phyloP scores from a whole-genome alignment of 805 yeast genomes.

The Saccharomycopsis schoenii region DNA sequence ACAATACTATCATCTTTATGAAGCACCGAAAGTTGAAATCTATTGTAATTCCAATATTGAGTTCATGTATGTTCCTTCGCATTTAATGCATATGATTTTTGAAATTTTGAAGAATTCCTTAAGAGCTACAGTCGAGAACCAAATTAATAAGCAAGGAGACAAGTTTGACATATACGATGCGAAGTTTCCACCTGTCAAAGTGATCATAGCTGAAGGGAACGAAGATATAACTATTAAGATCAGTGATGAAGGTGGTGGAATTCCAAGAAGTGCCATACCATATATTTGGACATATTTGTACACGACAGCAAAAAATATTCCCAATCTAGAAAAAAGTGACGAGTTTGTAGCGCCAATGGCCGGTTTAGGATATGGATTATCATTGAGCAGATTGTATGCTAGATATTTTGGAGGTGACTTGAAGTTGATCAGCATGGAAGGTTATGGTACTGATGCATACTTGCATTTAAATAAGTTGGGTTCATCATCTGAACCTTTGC shows the following conservation, averaged over 20 bases:
- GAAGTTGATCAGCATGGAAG: slow-evolving; percentile 83
- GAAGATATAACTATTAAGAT: slow-evolving; percentile 88
- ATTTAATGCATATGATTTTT: slow-evolving; percentile 81
- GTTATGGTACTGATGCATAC: slow-evolving; percentile 89
- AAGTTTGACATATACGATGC: slow-evolving; percentile 43
- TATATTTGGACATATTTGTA: slow-evolving; percentile 86
- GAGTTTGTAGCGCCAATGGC: slow-evolving; percentile 88
- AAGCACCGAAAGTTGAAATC: slow-evolving; percentile 74
- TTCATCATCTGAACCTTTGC: slow-evolving; percentile 14
- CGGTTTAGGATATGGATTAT: slow-evolving; percentile 87
- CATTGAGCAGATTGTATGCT: slow-evolving; percentile 76
- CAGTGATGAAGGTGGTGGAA: slow-evolving; percentile 92
- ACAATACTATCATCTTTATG: slow-evolving; percentile 79
- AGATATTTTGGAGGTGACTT: slow-evolving; percentile 88
- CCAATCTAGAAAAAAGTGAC: slow-evolving; percentile 39
- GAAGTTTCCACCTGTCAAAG: slow-evolving; percentile 73
- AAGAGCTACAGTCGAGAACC: slow-evolving; percentile 81
- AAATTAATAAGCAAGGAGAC: slow-evolving; percentile 38
- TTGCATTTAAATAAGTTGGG: slow-evolving; percentile 54
- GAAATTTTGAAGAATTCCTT: slow-evolving; percentile 81
- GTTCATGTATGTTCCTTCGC: slow-evolving; percentile 91
- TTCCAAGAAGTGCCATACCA: slow-evolving; percentile 74
- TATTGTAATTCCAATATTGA: slow-evolving; percentile 67
- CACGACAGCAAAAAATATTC: slow-evolving; percentile 73
- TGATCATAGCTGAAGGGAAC: slow-evolving; percentile 78